A percentile compares a stretch with the other conserved stretches of the same genome.
These are phyloP conservation scores for Pecoramyces ruminantium DNA, from an alignment of 192 early-diverging fungal genomes.

Conservation along the genomic window DNA sequence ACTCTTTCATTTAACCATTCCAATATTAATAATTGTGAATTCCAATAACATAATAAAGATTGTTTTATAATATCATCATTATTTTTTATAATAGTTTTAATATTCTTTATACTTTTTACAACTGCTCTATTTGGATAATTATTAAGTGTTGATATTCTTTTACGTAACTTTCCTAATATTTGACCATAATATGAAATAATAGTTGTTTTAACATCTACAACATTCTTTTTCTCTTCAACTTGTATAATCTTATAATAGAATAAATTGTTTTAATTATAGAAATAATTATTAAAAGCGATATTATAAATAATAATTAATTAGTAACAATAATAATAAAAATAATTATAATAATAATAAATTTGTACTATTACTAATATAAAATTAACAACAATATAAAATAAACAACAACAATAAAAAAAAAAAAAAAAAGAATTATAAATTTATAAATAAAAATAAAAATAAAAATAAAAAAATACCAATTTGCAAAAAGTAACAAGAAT, in stretches of 20 bases:
- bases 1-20: not conserved
- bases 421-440: too few species aligned
- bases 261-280: too few species aligned
- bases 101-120: not conserved
- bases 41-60: not conserved
- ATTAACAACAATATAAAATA: too few species aligned
- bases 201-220: not conserved
- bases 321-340: too few species aligned
- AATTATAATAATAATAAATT: too few species aligned
- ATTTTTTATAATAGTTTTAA: not conserved
- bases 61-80: not conserved
- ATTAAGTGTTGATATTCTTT: not conserved
- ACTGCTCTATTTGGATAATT: not conserved
- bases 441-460: too few species aligned
- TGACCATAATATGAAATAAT: not conserved
- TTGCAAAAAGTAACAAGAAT: slow-evolving; percentile 45
- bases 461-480: too few species aligned
- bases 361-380: too few species aligned
- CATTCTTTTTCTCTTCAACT: not conserved
- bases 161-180: not conserved
- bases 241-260: not conserved
- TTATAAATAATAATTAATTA: too few species aligned
- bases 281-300: too few species aligned
- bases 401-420: too few species aligned
- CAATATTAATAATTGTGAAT: not conserved